Evolutionary conservation across 129 eudicot species (phyloP), one percentile per base, ranked within the genome.

Genomic region (Calendula officinalis): DNA sequence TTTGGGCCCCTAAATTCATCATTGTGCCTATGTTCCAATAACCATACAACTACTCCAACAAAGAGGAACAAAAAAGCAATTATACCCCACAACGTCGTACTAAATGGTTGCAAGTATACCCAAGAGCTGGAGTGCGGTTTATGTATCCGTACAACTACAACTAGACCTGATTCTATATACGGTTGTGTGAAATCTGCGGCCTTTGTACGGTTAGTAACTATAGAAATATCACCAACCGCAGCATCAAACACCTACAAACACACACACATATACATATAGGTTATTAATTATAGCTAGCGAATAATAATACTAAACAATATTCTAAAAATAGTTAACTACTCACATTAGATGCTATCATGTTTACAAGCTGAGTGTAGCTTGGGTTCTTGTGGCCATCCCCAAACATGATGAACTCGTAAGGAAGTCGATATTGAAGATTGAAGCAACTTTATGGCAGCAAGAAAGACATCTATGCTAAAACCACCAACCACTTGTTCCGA

Each of bases 91-190:
- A 47, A 10, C 0, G 22, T 17, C 53, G 7, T 17, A 47, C 53
- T 47, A 47, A 47, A 47, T 13, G 53, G 22, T 47, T 47, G 53
- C 53, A 47, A 47, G 53, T 47, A 47, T 12, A 22, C 53, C 53
- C 53, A 47, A n/a, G 53, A 47, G 15, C 22, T 47, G 8, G 53
- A 47, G 6, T 47, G 53, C 15, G 53, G 53, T 47, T 47, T 47
- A 47, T 47, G 53, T 47, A 47, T 13, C 7, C 5, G 53, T 5
- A 47, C 53, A 47, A 47, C 53, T 47, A 47, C 53, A n/a, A 47
- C 53, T 22, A 47, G 8, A 12, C 22, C 53, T 47, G 53, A 47
- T 22, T 47, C 53, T 14, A 47, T 47, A 13, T 47, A 47, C 7
- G 53, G 30, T 14, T 47, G 22, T 12, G 53, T 47, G 17, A 47